Evolutionary conservation across 345 rosid species (phyloP).

Genomic region (Boechera retrofracta): DNA sequence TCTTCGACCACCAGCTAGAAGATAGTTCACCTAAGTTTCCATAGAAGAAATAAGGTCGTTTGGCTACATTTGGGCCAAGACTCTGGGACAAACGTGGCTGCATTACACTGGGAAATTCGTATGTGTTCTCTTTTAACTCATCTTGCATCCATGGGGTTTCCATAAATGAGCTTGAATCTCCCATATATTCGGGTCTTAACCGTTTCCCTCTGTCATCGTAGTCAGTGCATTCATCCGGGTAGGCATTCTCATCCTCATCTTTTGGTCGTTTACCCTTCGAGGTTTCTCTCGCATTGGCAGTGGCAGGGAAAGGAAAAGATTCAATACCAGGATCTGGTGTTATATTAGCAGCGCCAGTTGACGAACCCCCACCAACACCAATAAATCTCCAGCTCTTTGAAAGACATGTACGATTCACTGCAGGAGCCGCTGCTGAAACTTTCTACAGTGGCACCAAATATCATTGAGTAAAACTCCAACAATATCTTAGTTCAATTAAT

Average conservation of each 20-base stretch:
- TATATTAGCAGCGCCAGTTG: constrained; percentile 44
- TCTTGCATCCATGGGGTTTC: constrained; percentile 58
- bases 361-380: constrained; percentile 32
- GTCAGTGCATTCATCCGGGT: constrained; percentile 31
- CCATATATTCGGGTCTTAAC: constrained; percentile 59
- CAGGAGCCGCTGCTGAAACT: constrained; percentile 15
- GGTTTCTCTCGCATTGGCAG: constrained; percentile 47
- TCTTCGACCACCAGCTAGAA: constrained; percentile 59
- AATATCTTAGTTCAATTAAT: neutral
- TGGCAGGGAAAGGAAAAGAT: constrained; percentile 41
- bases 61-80: constrained; percentile 55
- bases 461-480: constrained; percentile 13
- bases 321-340: constrained; percentile 49
- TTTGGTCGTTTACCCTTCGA: constrained; percentile 70
- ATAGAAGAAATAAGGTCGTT: constrained; percentile 78
- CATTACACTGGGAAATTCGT: constrained; percentile 45
- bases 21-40: constrained; percentile 65
- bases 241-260: constrained; percentile 54
- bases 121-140: constrained; percentile 33
- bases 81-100: constrained; percentile 53
- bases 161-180: constrained; percentile 51
- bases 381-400: constrained; percentile 38
- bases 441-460: constrained; percentile 31
- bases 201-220: constrained; percentile 60
- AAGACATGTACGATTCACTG: constrained; percentile 25